Percentiles rank a stretch among this genome's conserved stretches.
These are phyloP conservation scores for Podila verticillata DNA, from an alignment of 192 early-diverging fungal genomes.

Conservation along the genomic window DNA sequence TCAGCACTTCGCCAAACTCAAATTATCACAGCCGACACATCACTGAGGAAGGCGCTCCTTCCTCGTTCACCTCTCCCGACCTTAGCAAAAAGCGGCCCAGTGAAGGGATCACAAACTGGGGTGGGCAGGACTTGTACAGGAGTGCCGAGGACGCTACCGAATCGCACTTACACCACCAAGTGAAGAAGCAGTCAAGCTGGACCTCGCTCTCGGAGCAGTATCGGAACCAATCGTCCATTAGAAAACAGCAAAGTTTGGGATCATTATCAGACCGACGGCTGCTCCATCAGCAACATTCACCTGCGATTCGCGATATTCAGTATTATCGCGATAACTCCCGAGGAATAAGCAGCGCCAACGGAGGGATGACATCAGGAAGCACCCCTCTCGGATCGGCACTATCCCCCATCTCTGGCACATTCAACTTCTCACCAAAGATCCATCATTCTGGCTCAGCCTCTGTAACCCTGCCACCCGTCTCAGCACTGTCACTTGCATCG, in stretches of 20 bases:
- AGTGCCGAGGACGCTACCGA: background rate
- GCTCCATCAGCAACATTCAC: background rate
- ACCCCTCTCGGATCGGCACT: background rate
- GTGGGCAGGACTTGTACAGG: constrained; percentile 3
- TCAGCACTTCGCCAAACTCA: too few relatives aligned
- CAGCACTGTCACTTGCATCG: background rate
- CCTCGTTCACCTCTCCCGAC: constrained; percentile 6
- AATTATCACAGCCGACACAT: too few relatives aligned
- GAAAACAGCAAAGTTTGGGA: constrained; percentile 35
- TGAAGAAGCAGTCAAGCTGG: constrained; percentile 41
- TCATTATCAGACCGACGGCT: constrained; percentile 25
- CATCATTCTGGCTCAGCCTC: background rate
- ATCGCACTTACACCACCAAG: constrained; percentile 14
- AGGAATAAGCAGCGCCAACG: background rate
- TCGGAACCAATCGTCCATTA: constrained; percentile 16
- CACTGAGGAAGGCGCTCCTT: too few relatives aligned
- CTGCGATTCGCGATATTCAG: background rate
- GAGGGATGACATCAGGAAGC: background rate
- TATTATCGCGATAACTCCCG: background rate
- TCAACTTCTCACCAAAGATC: constrained; percentile 1
- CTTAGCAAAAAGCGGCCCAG: constrained; percentile 36
- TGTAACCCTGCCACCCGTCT: background rate
- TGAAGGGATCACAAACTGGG: constrained; percentile 30
- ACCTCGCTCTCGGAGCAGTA: constrained; percentile 31
- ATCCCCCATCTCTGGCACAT: background rate